phyloP scores from a whole-genome alignment of 1,139 yeast genomes.

The Suhomyces guaymorum region DNA sequence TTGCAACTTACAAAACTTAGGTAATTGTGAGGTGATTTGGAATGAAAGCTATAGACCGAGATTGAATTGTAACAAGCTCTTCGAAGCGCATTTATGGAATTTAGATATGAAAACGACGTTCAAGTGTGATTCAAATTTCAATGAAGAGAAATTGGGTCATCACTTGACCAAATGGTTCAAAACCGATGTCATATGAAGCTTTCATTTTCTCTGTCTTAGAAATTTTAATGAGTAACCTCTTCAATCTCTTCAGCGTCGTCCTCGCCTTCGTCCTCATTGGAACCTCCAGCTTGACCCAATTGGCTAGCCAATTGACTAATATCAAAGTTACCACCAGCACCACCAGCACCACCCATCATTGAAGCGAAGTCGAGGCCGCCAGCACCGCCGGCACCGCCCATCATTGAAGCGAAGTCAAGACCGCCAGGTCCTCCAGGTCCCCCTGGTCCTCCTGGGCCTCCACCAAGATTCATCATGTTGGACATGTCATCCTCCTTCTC shows the following conservation, averaged over 20 bases:
- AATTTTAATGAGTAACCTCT: too few relatives aligned
- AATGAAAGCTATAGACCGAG: neutral
- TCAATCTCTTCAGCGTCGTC: conserved; percentile 32
- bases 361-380: conserved; percentile 29
- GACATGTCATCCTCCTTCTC: conserved; percentile 47
- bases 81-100: conserved; percentile 2
- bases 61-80: neutral
- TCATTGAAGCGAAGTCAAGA: conserved; percentile 24
- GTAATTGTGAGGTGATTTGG: neutral
- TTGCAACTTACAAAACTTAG: conserved; percentile 2
- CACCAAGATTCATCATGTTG: conserved; percentile 26
- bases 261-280: conserved; percentile 29
- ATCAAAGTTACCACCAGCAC: conserved; percentile 33
- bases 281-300: conserved; percentile 44
- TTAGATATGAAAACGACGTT: conserved; percentile 2
- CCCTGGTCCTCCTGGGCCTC: conserved; percentile 32
- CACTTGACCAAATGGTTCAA: neutral
- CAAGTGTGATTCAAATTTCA: neutral
- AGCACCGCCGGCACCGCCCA: conserved; percentile 24
- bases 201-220: too few relatives aligned
- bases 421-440: conserved; percentile 37
- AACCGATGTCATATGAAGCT: neutral
- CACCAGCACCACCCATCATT: conserved; percentile 29
- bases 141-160: neutral
- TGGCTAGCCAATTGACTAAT: conserved; percentile 45